Evolutionary conservation across 345 rosid species (phyloP).

Genomic region (Balakata baccata): DNA sequence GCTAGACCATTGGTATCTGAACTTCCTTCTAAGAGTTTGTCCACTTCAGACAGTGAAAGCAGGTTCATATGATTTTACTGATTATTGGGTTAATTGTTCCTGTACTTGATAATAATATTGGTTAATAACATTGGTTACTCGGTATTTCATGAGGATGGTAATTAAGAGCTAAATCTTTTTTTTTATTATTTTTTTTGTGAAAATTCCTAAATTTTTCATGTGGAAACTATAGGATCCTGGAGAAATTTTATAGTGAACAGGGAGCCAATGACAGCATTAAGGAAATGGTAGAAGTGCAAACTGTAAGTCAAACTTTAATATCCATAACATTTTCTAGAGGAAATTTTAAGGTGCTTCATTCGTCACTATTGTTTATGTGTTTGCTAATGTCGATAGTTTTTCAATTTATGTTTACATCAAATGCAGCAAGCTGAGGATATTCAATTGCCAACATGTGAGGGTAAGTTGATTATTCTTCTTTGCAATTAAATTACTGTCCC

Average conservation of each 20-base stretch:
- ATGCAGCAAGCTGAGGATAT: constrained; percentile 41
- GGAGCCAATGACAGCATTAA: constrained; percentile 31
- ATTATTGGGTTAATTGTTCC: background rate
- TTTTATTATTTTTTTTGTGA: background rate
- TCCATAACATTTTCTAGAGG: background rate
- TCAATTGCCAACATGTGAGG: constrained; percentile 28
- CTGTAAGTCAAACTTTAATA: constrained; percentile 33
- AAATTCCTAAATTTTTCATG: constrained; percentile 3
- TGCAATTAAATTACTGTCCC: background rate
- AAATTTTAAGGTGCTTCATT: background rate
- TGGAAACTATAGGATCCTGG: constrained; percentile 40
- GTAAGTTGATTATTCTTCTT: constrained; percentile 37
- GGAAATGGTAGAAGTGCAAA: constrained; percentile 29
- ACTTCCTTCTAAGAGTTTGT: constrained; percentile 33
- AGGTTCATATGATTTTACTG: constrained; percentile 38
- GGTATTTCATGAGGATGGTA: constrained; percentile 5
- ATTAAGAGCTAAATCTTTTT: background rate
- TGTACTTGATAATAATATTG: constrained; percentile 2
- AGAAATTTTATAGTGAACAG: constrained; percentile 31
- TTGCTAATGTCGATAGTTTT: constrained; percentile 13
- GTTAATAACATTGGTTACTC: constrained; percentile 15
- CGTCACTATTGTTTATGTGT: constrained; percentile 2
- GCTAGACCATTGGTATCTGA: constrained; percentile 44
- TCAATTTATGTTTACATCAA: constrained; percentile 5
- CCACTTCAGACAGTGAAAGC: constrained; percentile 41